Evolutionary conservation across 2,329 filamentous ascomycete genomes (phyloP).

Genomic region (Tolypocladium capitatum): DNA sequence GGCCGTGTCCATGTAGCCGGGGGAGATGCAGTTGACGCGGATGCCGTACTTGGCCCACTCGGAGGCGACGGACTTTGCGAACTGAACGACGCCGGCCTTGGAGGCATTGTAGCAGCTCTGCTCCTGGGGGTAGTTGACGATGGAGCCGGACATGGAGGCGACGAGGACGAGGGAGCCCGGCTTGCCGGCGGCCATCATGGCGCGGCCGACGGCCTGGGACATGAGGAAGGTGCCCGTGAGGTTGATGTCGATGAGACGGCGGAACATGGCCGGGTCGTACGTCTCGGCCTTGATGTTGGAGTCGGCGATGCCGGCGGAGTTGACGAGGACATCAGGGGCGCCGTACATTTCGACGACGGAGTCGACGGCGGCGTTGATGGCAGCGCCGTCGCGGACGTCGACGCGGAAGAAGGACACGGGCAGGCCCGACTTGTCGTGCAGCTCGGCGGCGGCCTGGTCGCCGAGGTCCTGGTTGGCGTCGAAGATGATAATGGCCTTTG

Average conservation of each 20-base stretch:
- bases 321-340: slow-evolving; percentile 61
- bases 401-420: slow-evolving; percentile 68
- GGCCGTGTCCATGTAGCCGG: slow-evolving; percentile 78
- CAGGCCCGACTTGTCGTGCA: slow-evolving; percentile 59
- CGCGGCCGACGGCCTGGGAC: slow-evolving; percentile 55
- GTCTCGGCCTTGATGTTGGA: slow-evolving; percentile 74
- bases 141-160: slow-evolving; percentile 68
- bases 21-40: slow-evolving; percentile 73
- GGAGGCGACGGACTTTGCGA: slow-evolving; percentile 67
- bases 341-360: slow-evolving; percentile 54
- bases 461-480: slow-evolving; percentile 66
- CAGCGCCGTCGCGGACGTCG: slow-evolving; percentile 58
- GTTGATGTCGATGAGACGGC: slow-evolving; percentile 70
- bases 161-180: slow-evolving; percentile 64
- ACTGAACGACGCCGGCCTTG: slow-evolving; percentile 67
- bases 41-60: slow-evolving; percentile 76
- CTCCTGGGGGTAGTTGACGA: slow-evolving; percentile 79
- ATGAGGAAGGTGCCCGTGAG: slow-evolving; percentile 67
- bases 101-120: slow-evolving; percentile 75
- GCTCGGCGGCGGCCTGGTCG: slow-evolving; percentile 53
- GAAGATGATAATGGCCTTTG: slow-evolving; percentile 60
- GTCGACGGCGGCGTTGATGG: slow-evolving; percentile 56
- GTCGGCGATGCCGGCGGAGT: slow-evolving; percentile 68
- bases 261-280: slow-evolving; percentile 66
- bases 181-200: slow-evolving; percentile 61